Conservation (phyloP, 2,329 filamentous ascomycete genomes). For the Penicillium sp. region DNA sequence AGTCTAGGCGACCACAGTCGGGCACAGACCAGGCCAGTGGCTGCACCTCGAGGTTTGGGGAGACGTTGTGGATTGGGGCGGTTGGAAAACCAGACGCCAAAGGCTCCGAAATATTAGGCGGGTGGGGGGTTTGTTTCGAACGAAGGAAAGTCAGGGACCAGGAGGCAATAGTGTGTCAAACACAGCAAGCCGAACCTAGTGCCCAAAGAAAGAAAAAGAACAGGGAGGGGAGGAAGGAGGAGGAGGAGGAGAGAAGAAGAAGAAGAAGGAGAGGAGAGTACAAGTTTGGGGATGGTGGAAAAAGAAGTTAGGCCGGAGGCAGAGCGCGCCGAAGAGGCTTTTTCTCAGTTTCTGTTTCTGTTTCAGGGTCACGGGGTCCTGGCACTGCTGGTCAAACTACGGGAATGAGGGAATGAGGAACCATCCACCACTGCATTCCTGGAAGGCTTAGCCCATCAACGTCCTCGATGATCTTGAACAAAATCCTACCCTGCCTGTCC, state of each 20-base stretch:
- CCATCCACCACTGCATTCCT: conserved; percentile 16
- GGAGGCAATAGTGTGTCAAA: conserved; percentile 49
- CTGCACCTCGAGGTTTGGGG: conserved; percentile 41
- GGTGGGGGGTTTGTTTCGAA: conserved; percentile 27
- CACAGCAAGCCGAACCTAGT: conserved; percentile 38
- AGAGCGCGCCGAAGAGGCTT: conserved; percentile 2
- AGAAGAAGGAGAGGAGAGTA: conserved; percentile 10
- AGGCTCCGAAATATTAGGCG: conserved; percentile 14
- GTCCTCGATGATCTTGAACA: not conserved
- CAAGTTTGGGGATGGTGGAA: conserved; percentile 5
- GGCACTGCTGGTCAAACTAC: conserved; percentile 4
- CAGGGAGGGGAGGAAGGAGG: conserved; percentile 16
- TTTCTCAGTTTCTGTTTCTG: conserved; percentile 16
- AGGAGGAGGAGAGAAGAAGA: conserved; percentile 21
- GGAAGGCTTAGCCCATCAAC: not conserved
- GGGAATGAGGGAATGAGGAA: conserved; percentile 12
- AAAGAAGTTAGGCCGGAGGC: conserved; percentile 15
- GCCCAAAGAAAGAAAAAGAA: conserved; percentile 27
- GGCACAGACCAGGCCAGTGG: conserved; percentile 50
- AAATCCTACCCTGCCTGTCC: not conserved
- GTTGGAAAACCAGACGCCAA: conserved; percentile 1
- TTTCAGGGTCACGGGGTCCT: conserved; percentile 31
- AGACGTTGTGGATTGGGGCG: conserved; percentile 3
- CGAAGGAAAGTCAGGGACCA: conserved; percentile 40
- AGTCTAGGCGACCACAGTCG: conserved; percentile 33